Base-by-base conservation (phyloP, 257 asterid species). In the Scutellaria minor region DNA sequence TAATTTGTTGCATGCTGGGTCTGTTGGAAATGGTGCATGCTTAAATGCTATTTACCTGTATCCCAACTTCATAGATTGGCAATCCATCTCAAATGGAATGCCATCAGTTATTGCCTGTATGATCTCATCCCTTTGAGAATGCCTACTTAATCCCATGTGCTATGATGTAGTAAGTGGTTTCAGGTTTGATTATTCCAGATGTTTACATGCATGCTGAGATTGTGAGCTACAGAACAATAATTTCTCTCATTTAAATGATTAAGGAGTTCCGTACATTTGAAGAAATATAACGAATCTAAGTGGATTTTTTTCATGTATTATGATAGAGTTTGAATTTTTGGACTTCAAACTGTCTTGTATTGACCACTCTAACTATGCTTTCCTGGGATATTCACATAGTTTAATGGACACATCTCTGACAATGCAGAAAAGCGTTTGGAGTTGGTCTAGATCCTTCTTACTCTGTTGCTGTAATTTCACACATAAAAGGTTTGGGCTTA, bases 361-460 rank as follows among this genome's bases (percentile, higher is more conserved):
- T 6, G 13, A 52, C 61, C 68, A n/a, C n/a, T 68, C 54, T 74
- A 65, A 61, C 48, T 40, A 70, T 22, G 68, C 52, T 35, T 62
- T 13, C 5, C 10, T 48, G 55, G 62, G 56, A 51, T 40, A 66
- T 51, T 60, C 47, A 50, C 73, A 53, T 71, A 47, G 46, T 76
- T 53, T 76, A 57, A 45, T 47, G 31, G 48, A 67, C 50, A 62
- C 63, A 64, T 66, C 55, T 58, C 56, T 56, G 52, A 56, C 56
- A 68, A 45, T 83, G 77, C 92, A 93, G 98, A 85, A 87, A 86
- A 81, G 40, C 72, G 58, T 90, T 87, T 59, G 96, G 85, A 74
- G 92, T 79, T 57, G 71, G 73, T 68, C 56, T 83, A 68, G 71
- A 76, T 70, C 83, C 88, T 75, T 71, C 88, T 64, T 79, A 73